Evolutionary conservation across 2,329 filamentous ascomycete genomes (phyloP).

Genomic region (Coniochaeta sp.): DNA sequence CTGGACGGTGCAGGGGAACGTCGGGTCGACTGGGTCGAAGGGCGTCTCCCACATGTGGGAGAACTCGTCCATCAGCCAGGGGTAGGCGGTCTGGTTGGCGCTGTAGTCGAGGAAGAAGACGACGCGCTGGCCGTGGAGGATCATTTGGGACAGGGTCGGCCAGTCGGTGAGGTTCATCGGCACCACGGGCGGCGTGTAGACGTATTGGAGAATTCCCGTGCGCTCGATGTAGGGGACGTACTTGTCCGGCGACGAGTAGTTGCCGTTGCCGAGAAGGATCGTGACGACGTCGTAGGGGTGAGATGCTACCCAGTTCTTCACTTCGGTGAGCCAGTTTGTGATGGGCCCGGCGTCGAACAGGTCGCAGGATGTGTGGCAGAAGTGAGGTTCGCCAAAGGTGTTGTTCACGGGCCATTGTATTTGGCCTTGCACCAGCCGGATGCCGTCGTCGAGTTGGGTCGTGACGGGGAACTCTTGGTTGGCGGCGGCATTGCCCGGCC

Average conservation of each 20-base stretch:
- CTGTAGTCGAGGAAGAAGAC: slow-evolving; percentile 82
- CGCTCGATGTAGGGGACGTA: slow-evolving; percentile 64
- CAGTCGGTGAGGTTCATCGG: slow-evolving; percentile 70
- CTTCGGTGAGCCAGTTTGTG: slow-evolving; percentile 61
- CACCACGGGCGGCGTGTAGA: slow-evolving; percentile 64
- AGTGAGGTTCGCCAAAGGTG: slow-evolving; percentile 54
- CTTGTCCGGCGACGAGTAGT: slow-evolving; percentile 56
- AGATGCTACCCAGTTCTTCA: slow-evolving; percentile 63
- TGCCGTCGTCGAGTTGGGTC: slow-evolving; percentile 70
- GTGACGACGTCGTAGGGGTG: slow-evolving; percentile 87
- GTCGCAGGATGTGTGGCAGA: slow-evolving; percentile 81
- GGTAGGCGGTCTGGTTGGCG: slow-evolving; percentile 69
- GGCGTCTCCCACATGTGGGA: slow-evolving; percentile 86
- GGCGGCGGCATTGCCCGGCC: slow-evolving; percentile 61
- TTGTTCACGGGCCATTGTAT: slow-evolving; percentile 50
- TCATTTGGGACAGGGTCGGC: slow-evolving; percentile 76
- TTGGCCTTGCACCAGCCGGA: slow-evolving; percentile 57
- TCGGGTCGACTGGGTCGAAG: slow-evolving; percentile 59
- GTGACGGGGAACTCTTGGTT: slow-evolving; percentile 67
- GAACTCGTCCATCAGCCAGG: slow-evolving; percentile 85
- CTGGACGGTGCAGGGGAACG: slow-evolving; percentile 73
- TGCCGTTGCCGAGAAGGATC: slow-evolving; percentile 77
- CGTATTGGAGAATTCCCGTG: slow-evolving; percentile 64
- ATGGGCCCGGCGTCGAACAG: slow-evolving; percentile 76
- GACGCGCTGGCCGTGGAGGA: slow-evolving; percentile 61